Base-by-base conservation (phyloP, 2,329 filamentous ascomycete species). In the Kalmusia sp. region DNA sequence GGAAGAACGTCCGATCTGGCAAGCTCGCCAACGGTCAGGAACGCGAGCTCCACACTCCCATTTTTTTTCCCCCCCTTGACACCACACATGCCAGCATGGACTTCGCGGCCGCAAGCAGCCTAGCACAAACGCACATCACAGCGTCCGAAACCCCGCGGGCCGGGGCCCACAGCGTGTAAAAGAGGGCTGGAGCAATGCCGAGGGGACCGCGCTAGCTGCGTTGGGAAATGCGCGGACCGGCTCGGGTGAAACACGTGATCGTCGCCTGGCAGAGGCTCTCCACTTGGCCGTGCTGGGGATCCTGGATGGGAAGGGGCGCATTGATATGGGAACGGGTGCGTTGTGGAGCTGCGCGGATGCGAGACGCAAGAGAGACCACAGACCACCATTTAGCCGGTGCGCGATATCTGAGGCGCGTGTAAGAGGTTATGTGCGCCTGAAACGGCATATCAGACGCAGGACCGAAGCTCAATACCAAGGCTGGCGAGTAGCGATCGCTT, bases 361-460 rank as follows among this genome's bases (percentile, higher is more conserved):
- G 51, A 52, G 53, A 59, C 49, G 54, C 53, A 51, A 34, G 33
- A 45, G 33, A 45, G 21, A 38, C 40, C 58, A 55, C 51, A 55
- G 53, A 54, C 41, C 49, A 40, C 34, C 11, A 40, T 52, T 61
- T 57, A 59, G 35, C 56, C 56, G 54, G 51, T 52, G 53, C 49
- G 39, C 40, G 5, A 38, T 34, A 28, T 49, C 40, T 43, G 48
- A 48, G 24, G 43, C 27, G 12, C 17, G 40, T 50, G 58, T 61
- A 45, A 31, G 55, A 59, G 44, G 30, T 57, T 34, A 19, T 11
- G 21, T 8, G 8, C 41, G 46, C n/a, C 56, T 61, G 58, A 61
- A 61, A 61, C 58, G 14, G 33, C 31, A 45, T 47, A 31, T 52
- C 55, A 55, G 48, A 55, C 51, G 21, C 43, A n/a, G 40, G 40